phyloP scores from a whole-genome alignment of 305 asterid species.

The Caryopteris hybrid region DNA sequence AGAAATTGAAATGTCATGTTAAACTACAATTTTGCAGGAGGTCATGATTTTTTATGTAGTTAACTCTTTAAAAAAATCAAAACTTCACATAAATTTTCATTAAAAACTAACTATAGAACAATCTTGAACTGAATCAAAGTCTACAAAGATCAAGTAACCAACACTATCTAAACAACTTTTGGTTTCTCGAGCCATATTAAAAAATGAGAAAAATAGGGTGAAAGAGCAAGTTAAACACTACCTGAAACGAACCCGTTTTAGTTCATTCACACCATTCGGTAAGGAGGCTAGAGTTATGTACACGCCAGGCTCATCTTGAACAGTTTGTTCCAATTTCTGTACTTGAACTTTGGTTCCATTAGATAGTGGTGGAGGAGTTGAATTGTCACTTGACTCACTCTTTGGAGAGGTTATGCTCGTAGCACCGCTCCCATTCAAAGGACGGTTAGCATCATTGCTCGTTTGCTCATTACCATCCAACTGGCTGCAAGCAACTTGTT shows the following conservation, averaged over 20 bases:
- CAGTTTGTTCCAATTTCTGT: slow-evolving; percentile 46
- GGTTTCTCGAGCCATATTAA: no score
- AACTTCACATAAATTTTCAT: no score
- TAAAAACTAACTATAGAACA: no score
- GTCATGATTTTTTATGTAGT: no score
- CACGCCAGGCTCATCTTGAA: slow-evolving; percentile 83
- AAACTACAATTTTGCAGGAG: no score
- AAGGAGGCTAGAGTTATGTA: slow-evolving; percentile 56
- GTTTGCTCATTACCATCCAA: slow-evolving; percentile 29
- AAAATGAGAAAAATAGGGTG: background rate
- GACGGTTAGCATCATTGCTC: slow-evolving; percentile 16
- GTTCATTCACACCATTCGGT: slow-evolving; percentile 66
- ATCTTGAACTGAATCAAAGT: background rate
- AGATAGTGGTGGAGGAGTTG: slow-evolving; percentile 27
- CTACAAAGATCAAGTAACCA: no score
- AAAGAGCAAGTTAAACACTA: slow-evolving; percentile 13
- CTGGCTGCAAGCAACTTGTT: slow-evolving; percentile 25
- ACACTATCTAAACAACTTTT: no score
- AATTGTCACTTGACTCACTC: slow-evolving; percentile 39
- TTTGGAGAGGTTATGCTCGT: slow-evolving; percentile 32
- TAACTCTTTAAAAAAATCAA: no score
- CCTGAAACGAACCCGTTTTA: slow-evolving; percentile 92
- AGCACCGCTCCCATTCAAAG: slow-evolving; percentile 38
- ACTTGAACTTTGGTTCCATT: slow-evolving; percentile 41
- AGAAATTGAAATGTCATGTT: no score